These are phyloP conservation scores for Massospora cicadina DNA, from an alignment of 371 early-diverging fungal genomes.

Conservation along the genomic window DNA sequence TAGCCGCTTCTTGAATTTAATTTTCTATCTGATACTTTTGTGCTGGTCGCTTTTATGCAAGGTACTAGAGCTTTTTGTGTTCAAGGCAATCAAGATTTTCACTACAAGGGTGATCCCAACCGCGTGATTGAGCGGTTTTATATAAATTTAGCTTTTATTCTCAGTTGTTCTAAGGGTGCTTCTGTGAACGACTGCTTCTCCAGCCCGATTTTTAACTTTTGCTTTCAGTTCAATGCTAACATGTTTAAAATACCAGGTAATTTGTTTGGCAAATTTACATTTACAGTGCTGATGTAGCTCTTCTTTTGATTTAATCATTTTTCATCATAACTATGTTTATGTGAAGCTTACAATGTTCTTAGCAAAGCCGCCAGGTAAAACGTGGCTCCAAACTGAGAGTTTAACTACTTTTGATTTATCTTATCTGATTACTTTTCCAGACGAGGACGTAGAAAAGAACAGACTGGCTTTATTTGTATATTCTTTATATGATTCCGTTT, in stretches of 20 bases:
- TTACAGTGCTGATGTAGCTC: neutral
- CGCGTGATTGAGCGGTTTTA: neutral
- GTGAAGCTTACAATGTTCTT: neutral
- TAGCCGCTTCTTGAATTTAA: neutral
- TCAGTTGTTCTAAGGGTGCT: neutral
- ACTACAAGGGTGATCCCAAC: neutral
- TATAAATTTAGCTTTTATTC: neutral
- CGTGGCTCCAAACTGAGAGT: neutral
- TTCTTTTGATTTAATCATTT: neutral
- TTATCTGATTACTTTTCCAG: neutral
- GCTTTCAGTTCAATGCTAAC: neutral
- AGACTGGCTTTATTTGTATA: neutral
- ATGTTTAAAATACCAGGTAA: neutral
- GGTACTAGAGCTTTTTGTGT: neutral
- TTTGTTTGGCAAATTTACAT: neutral
- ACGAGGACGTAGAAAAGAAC: neutral
- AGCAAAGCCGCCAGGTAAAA: neutral
- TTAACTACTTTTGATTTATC: neutral
- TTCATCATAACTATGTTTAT: neutral
- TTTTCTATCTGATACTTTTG: neutral
- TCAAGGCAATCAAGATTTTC: neutral
- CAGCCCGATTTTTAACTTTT: neutral
- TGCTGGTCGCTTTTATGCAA: neutral
- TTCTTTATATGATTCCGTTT: neutral
- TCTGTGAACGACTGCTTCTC: neutral